Evolutionary conservation across 2,329 filamentous ascomycete genomes (phyloP), one percentile per base, ranked within the genome.

Genomic region (Karstenula rhodostoma): DNA sequence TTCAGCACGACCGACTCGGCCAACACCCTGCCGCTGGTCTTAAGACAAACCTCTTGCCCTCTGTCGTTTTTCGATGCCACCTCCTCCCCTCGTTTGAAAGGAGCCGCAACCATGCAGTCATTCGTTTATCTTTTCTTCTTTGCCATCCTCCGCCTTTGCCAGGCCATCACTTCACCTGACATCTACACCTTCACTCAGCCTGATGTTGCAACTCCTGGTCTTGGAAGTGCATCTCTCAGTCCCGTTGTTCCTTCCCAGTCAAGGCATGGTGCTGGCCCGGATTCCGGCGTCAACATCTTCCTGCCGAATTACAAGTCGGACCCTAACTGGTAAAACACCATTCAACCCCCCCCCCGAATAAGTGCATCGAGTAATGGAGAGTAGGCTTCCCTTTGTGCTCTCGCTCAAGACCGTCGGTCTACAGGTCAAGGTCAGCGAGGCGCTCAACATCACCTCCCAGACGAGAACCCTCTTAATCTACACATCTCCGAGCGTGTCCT

Each of bases 381-480:
- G 0, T 32, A 57, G 55, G 57, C 57, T 59, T 40, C 57, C 57
- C 19, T 50, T 59, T 10, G 46, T 48, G n/a, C 57, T 54, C 25
- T 59, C 57, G 17, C 50, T 59, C 13, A 59, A 59, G 43, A 59
- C 57, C 1, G 33, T 59, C 10, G 57, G 57, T 33, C 43, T 59
- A 15, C 57, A 54, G 37, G 50, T 59, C 29, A 59, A 55, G 43
- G 57, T 59, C 42, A 54, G 29, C 32, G 22, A 47, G 27, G 23
- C 25, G 12, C 57, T 59, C 50, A 53, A 49, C 50, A 49, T 59
- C 43, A 48, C 50, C 17, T n/a, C 43, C 9, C 49, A 59, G 32
- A 54, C 40, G 33, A 37, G 43, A 15, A 54, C 19, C 23, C 43
- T 59, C 6, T 33, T 59, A 8, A 48, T 59, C 42, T 59, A 59